These are phyloP conservation scores for Pyricularia grisea DNA, from an alignment of 2,329 filamentous ascomycete species.

Conservation along the genomic window DNA sequence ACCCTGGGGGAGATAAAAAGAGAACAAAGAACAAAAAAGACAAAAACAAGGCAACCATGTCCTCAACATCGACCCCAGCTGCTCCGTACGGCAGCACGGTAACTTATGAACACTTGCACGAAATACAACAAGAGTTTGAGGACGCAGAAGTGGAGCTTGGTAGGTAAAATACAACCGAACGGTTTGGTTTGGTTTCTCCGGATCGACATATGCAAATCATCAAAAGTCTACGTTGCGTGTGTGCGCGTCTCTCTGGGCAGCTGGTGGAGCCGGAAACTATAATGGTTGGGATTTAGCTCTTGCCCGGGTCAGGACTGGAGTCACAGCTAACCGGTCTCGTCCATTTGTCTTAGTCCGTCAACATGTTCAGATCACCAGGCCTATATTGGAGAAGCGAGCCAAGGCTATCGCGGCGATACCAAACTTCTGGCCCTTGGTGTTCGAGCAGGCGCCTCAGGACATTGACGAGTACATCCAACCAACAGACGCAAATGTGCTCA, in stretches of 20 bases:
- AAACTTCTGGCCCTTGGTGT: constrained; percentile 90
- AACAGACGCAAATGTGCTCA: constrained; percentile 65
- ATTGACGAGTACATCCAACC: constrained; percentile 84
- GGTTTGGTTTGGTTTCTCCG: not conserved
- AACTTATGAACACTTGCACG: constrained; percentile 67
- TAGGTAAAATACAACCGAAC: constrained; percentile 35
- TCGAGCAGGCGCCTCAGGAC: constrained; percentile 78
- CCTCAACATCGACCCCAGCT: not conserved
- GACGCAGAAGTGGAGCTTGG: constrained; percentile 74
- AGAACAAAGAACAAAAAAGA: not conserved
- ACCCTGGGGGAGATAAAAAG: not conserved
- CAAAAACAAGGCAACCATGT: not conserved
- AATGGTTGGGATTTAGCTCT: not conserved
- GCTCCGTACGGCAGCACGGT: constrained; percentile 24
- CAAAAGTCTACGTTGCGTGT: not conserved
- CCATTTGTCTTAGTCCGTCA: constrained; percentile 17
- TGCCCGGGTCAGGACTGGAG: not conserved
- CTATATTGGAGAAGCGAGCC: constrained; percentile 69
- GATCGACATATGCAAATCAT: not conserved
- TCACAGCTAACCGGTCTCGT: not conserved
- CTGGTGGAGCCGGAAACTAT: not conserved
- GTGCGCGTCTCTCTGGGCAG: not conserved
- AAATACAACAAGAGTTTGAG: constrained; percentile 76
- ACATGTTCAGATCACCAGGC: constrained; percentile 56
- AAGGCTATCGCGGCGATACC: constrained; percentile 62